Percentiles rank a stretch among this genome's conserved stretches.
These are phyloP conservation scores for Aurantiochytrium sp. DNA, from an alignment of 108 stramenopile species.

Conservation along the genomic window DNA sequence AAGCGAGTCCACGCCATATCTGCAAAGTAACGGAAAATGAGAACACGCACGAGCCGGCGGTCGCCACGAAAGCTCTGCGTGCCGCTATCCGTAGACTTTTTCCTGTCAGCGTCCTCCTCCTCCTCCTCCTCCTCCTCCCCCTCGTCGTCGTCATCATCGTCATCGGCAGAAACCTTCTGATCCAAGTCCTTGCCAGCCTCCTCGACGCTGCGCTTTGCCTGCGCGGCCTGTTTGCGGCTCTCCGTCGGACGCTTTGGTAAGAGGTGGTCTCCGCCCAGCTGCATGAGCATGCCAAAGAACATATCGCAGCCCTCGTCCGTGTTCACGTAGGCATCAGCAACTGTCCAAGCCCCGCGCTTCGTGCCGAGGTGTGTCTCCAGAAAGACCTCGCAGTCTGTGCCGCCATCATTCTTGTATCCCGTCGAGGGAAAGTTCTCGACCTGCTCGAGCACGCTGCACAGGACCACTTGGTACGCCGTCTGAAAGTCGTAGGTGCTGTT, in stretches of 20 bases:
- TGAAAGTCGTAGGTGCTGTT: neutral
- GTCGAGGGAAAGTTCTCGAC: neutral
- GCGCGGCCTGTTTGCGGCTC: neutral
- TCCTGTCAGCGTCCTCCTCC: neutral
- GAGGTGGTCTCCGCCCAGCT: neutral
- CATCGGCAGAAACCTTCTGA: neutral
- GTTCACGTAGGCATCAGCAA: neutral
- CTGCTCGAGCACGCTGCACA: constrained; percentile 12
- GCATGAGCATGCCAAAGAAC: constrained; percentile 17
- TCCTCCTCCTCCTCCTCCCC: neutral
- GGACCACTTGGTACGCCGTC: neutral
- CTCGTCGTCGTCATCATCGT: neutral
- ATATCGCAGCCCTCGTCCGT: constrained; percentile 10
- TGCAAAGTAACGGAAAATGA: constrained; percentile 8
- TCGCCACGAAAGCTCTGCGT: constrained; percentile 4
- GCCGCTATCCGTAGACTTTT: neutral
- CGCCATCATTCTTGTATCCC: neutral
- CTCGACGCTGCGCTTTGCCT: neutral
- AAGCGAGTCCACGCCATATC: constrained; percentile 1
- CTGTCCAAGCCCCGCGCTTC: neutral
- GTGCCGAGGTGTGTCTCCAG: neutral
- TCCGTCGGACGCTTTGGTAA: constrained; percentile 12
- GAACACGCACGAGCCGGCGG: constrained; percentile 1
- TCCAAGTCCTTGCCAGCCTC: neutral
- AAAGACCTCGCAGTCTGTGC: neutral